Evolutionary conservation across 805 yeast genomes (phyloP), one percentile per base, ranked within the genome.

Genomic region (Komagataella mondaviorum): DNA sequence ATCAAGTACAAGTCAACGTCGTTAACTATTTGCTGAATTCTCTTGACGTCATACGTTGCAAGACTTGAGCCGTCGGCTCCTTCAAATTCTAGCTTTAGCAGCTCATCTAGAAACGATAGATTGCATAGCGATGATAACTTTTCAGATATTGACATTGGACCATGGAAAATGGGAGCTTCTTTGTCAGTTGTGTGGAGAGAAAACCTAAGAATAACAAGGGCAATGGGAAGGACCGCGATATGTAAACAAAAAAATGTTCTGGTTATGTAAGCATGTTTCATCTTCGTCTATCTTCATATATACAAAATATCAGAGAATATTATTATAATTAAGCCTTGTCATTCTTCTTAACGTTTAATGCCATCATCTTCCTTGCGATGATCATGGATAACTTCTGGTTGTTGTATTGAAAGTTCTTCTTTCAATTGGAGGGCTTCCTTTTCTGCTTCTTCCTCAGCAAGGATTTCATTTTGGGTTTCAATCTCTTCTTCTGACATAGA

Each of bases 1-100:
- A 48, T 14, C 24, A 45, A 17, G 44, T 49, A 49, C 23, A 10
- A 14, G n/a, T 17, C 17, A 14, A 76, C 59, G 50, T 65, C 60
- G 23, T 60, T 53, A 8, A 70, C 59, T 47, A 64, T 55, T 10
- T 55, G 44, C 30, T 61, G 59, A 46, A 67, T 61, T 47, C 59
- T 54, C 16, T 46, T n/a, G 7, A 54, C 47, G 23, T 51, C 56
- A 43, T 55, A 51, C 24, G 46, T 49, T 17, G 53, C 36, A 12
- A 55, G 44, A 23, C 48, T 51, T 18, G 51, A 53, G 6, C 52
- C 18, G 6, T 48, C 48, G 7, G 56, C 18, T 2, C 51, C 51
- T 16, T 57, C 58, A 23, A 57, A 51, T 12, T 53, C 53, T 39
- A 62, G 54, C 20, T 60, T 57, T n/a, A 61, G 56, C 16, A 55